Conservation (phyloP, 2,329 filamentous ascomycete genomes). For the Blumeria graminis region DNA sequence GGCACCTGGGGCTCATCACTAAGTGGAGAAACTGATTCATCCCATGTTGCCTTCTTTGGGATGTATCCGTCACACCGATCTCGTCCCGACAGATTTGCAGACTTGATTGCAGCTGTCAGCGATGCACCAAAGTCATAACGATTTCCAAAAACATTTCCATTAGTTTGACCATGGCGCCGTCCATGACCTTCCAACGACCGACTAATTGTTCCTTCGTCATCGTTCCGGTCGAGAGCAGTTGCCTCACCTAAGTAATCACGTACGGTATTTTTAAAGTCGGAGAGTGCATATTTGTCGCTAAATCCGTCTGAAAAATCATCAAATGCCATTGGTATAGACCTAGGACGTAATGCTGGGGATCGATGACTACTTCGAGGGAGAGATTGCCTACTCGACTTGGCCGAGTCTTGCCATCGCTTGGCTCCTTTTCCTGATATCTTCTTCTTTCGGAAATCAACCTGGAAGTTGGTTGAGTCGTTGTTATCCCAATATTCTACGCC, state of each 20-base stretch:
- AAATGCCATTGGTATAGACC: constrained; percentile 27
- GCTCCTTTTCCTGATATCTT: constrained; percentile 35
- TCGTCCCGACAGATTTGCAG: constrained; percentile 17
- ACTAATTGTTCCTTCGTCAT: constrained; percentile 35
- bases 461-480: constrained; percentile 69
- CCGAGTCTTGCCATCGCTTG: constrained; percentile 22
- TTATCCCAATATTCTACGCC: constrained; percentile 90
- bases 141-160: constrained; percentile 60
- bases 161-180: constrained; percentile 24
- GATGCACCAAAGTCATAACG: constrained; percentile 95
- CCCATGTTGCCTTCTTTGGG: constrained; percentile 13
- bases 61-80: constrained; percentile 27
- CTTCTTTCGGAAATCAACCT: constrained; percentile 79
- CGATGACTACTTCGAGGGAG: constrained; percentile 43
- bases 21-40: background rate
- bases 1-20: constrained; percentile 4
- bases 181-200: constrained; percentile 20
- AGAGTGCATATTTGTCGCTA: constrained; percentile 21
- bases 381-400: constrained; percentile 25
- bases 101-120: constrained; percentile 56
- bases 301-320: constrained; percentile 48
- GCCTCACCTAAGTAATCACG: constrained; percentile 38
- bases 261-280: constrained; percentile 31
- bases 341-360: constrained; percentile 22
- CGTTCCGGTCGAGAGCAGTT: constrained; percentile 43